Conservation (phyloP, 352 stramenopile genomes). For the Phytophthora agathidicida region DNA sequence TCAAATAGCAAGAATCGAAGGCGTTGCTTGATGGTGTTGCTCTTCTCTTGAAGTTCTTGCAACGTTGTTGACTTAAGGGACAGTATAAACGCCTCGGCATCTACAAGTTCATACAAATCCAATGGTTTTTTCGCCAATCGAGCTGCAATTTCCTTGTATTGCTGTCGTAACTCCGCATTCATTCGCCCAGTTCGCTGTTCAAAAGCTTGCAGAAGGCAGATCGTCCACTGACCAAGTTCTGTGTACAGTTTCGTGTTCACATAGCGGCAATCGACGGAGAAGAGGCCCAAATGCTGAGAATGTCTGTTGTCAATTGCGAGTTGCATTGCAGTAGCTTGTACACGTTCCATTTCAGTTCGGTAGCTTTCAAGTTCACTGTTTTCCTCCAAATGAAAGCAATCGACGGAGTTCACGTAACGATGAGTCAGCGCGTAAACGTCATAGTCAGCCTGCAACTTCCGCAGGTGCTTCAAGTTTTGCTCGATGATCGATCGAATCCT, state of each 20-base stretch:
- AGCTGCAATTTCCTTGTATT: conserved; percentile 80
- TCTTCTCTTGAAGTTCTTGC: conserved; percentile 50
- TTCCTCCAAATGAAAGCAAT: conserved; percentile 47
- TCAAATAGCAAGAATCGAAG: conserved; percentile 76
- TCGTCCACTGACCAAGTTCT: conserved; percentile 46
- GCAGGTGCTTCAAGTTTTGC: conserved; percentile 48
- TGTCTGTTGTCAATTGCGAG: conserved; percentile 32
- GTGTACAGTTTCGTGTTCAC: conserved; percentile 53
- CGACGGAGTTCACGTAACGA: conserved; percentile 44
- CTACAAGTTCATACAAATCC: conserved; percentile 78
- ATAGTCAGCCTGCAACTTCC: conserved; percentile 50
- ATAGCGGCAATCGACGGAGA: conserved; percentile 52
- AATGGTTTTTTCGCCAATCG: conserved; percentile 63
- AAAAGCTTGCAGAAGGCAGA: conserved; percentile 52
- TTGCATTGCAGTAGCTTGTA: conserved; percentile 26
- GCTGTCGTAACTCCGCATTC: conserved; percentile 61
- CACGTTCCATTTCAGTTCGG: conserved; percentile 30
- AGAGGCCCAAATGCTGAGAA: conserved; percentile 44
- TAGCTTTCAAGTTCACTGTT: conserved; percentile 34
- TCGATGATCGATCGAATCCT: conserved; percentile 72
- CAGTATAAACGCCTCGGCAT: conserved; percentile 62
- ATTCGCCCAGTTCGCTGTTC: conserved; percentile 50
- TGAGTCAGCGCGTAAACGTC: conserved; percentile 38
- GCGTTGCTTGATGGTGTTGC: conserved; percentile 57
- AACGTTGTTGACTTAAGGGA: conserved; percentile 52